Evolutionary conservation across 176 grass and related monocot genomes (phyloP), one percentile per base, ranked within the genome.

Genomic region (Aegilops umbellulata): DNA sequence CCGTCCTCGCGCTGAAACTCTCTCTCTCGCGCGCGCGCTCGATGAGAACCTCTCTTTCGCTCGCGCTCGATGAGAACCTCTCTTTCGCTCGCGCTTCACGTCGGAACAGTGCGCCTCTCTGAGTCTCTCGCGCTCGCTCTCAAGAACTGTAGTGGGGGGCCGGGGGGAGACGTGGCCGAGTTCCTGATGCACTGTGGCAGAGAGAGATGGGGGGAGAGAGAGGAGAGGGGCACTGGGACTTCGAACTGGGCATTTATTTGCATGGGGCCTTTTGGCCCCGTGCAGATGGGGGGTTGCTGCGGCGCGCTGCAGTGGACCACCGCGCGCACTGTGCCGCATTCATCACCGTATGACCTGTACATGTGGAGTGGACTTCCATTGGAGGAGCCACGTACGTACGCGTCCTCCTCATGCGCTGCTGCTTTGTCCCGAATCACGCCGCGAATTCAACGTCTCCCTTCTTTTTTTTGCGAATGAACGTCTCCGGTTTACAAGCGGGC

Each of bases 211-310:
- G 16, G 8, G 55, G 14, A 17, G 20, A 1, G 53, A 6, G 53
- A 20, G 51, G 36, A 22, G 86, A 66, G 7, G 4, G 80, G 8
- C 60, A 67, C 14, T 68, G 79, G 1, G 30, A 35, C 83, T 90
- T 78, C 3, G 79, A 86, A 77, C 38, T 86, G 72, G 70, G 13
- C 51, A 90, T 90, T 90, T 25, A 90, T 51, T 86, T 77, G 78
- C 83, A 84, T 80, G 75, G 80, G 84, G 74, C 80, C 74, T 78
- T 86, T 83, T 57, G 74, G 89, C 26, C 47, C 89, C 84, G 84
- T 83, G 80, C 89, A 76, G 76, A 84, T 80, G 85, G 85, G 85
- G 65, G 75, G 75, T 62, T 84, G 84, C 57, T n/a, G 36, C 32
- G 65, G 19, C 41, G 25, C 13, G 4, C 44, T 4, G 13, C 13